Base-by-base conservation (phyloP, 2,329 filamentous ascomycete genomes). In the Colletotrichum sp. region DNA sequence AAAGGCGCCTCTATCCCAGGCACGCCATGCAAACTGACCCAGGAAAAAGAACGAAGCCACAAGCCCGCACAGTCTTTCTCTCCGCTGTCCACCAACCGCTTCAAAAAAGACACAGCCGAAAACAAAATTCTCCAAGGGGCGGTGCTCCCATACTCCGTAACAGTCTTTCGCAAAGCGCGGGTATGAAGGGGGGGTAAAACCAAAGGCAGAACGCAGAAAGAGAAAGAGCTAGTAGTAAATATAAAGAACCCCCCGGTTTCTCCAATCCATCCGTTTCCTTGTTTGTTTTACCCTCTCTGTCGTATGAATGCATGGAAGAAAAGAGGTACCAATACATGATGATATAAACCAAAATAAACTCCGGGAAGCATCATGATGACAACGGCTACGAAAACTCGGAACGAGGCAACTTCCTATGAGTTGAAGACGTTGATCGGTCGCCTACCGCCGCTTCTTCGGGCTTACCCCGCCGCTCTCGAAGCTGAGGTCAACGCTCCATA, bases 401-500 rank as follows among this genome's bases (percentile, higher is more conserved):
- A 21, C 43, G 43, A 1, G 43, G 43, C 43, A 3, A 5, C n/a
- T 51, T 5, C 43, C 43, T 5, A 13, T 5, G 12, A 3, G 0
- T 13, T 2, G 43, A 8, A 51, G 43, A 51, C 21, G 11, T 7
- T 21, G n/a, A 8, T 33, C 16, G 3, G 7, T 6, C 21, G 21
- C 34, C 24, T 38, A 47, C 21, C 66, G 68, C 27, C 57, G 47
- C 71, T 77, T 77, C n/a, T 13, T 36, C 21, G 33, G 57, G 5
- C 58, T 36, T 0, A 63, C 54, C 18, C 55, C 54, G 27, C 74
- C 71, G 24, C 78, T 87, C 76, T 89, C 89, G 64, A 89, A 87
- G 75, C 84, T 90, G 59, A 91, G 85, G 77, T 92, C 90, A 31
- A 92, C 79, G 75, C 86, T 90, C 90, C 91, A 92, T 18, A 93